Base-by-base conservation (phyloP, 139 green algal species). In the Micractinium conductrix region DNA sequence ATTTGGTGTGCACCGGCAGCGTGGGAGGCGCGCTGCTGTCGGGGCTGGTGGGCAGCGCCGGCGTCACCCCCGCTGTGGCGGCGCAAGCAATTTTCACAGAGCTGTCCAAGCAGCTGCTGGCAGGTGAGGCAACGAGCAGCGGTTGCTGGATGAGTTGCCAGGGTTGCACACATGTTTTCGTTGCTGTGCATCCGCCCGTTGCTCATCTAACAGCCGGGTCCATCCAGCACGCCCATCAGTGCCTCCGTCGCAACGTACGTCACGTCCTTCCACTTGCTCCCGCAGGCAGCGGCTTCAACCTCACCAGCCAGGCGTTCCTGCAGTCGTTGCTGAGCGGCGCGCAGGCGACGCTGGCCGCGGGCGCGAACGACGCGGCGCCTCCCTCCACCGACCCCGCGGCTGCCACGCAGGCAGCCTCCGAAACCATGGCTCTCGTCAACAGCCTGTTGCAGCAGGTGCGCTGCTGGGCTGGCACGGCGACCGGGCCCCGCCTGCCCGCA, bases 381-480 rank as follows among this genome's bases (percentile, higher is more conserved):
- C 53, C 53, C 26, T 19, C 53, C 10, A 62, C 53, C 10, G 53
- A 62, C 53, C 24, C 24, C 19, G 53, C 53, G 53, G 53, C 53
- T 5, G 53, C 8, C 26, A 21, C 26, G 53, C 30, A 43, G 22
- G 76, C 76, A 4, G 58, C 58, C 14, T 30, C 76, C 0, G 24
- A 71, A 26, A 82, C 76, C 0, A 0, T 82, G 1, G 42, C 33
- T 7, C 38, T 82, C 2, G 21, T 82, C 50, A 82, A 82, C 58
- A 82, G 58, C 76, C 40, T 82, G 76, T 40, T 82, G 58, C 33
- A 82, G 76, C 55, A 82, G 76, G 76, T 73, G 76, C 0, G 76
- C 48, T 14, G 48, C 48, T 14, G 48, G 48, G 48, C 48, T 22
- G 48, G 48, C 48, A 58, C 14, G 48, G 48, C 10, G 48, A 10